phyloP scores from a whole-genome alignment of 1,284 basidiomycete genomes.

The Puccinia sorghi region DNA sequence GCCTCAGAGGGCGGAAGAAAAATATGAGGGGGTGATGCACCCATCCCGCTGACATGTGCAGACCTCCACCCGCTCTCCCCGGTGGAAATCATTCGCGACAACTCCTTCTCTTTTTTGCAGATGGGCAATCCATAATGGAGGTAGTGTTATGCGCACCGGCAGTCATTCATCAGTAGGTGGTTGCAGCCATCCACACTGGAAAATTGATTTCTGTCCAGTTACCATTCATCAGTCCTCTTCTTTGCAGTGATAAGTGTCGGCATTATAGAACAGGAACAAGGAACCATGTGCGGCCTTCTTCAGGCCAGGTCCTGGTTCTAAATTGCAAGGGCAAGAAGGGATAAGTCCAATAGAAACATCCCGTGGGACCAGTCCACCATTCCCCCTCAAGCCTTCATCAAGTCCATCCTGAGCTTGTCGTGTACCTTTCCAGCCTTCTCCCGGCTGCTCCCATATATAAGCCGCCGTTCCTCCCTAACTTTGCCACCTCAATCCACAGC shows the following conservation, averaged over 20 bases:
- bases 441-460: not conserved
- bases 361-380: slow-evolving; percentile 7
- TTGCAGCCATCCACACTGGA: not conserved
- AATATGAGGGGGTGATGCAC: slow-evolving; percentile 2
- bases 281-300: not conserved
- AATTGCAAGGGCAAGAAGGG: not conserved
- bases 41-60: slow-evolving; percentile 12
- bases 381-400: not conserved
- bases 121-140: no score
- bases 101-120: not conserved
- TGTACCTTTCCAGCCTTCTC: not conserved
- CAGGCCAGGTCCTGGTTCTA: not conserved
- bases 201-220: not conserved
- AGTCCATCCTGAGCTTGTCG: not conserved
- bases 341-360: not conserved
- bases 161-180: not conserved
- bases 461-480: not conserved
- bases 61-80: not conserved
- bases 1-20: not conserved
- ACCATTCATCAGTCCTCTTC: no score
- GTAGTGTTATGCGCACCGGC: not conserved
- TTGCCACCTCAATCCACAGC: not conserved
- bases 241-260: no score
- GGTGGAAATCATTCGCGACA: slow-evolving; percentile 8
- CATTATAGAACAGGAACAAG: not conserved